Percentiles rank a stretch among this genome's conserved stretches.
These are phyloP conservation scores for Cladosporium sp. DNA, from an alignment of 2,329 filamentous ascomycete genomes.

Conservation along the genomic window DNA sequence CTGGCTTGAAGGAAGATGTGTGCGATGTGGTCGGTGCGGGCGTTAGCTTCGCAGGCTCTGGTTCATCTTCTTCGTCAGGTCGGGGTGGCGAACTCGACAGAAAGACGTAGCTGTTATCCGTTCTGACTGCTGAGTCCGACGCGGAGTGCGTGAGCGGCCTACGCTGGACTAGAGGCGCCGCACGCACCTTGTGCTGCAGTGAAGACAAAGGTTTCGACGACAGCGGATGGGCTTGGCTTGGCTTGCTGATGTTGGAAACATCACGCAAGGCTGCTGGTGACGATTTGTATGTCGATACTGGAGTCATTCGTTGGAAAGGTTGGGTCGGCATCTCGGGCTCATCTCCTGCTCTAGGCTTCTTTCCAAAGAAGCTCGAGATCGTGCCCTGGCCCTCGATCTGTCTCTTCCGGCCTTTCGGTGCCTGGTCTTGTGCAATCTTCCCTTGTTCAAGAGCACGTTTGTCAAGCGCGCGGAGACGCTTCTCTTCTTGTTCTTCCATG, in stretches of 20 bases:
- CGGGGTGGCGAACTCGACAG: constrained; percentile 39
- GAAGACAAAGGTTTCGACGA: constrained; percentile 1
- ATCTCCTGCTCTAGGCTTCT: constrained; percentile 15
- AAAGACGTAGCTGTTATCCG: constrained; percentile 45
- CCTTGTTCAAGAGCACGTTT: constrained; percentile 23
- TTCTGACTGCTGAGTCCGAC: constrained; percentile 22
- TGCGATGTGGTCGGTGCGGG: constrained; percentile 5
- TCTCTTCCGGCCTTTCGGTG: constrained; percentile 34
- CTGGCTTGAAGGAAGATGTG: constrained; percentile 28
- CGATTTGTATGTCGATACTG: not conserved
- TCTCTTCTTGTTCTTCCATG: constrained; percentile 31
- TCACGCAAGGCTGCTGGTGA: constrained; percentile 25
- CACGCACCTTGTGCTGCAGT: constrained; percentile 25
- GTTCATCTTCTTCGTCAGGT: not conserved
- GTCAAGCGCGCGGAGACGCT: constrained; percentile 22
- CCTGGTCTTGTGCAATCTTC: constrained; percentile 16
- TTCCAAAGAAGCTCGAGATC: constrained; percentile 51
- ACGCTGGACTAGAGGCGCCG: constrained; percentile 32
- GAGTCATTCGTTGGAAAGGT: not conserved
- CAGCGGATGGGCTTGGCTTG: not conserved
- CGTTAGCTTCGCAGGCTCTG: constrained; percentile 21
- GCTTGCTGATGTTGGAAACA: constrained; percentile 29
- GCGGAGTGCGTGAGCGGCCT: constrained; percentile 17
- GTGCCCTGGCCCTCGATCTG: constrained; percentile 46
- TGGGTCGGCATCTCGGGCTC: not conserved